phyloP scores from a whole-genome alignment of 2,329 filamentous ascomycete genomes.

The Diaporthe ilicicola region DNA sequence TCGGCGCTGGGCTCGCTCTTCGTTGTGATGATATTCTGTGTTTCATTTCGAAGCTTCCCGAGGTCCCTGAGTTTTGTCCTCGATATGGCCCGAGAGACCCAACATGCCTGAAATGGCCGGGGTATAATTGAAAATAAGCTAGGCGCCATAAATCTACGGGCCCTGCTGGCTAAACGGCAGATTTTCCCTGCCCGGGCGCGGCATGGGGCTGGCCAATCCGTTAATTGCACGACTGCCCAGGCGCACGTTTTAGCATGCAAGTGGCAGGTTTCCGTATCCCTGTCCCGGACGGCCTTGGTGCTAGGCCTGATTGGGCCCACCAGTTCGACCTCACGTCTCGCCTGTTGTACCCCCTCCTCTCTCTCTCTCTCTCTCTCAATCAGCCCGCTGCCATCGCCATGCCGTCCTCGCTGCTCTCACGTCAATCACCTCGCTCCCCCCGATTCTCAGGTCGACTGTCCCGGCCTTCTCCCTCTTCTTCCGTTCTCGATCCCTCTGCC shows the following conservation, averaged over 20 bases:
- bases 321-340: constrained; percentile 25
- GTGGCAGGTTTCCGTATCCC: not conserved
- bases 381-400: constrained; percentile 17
- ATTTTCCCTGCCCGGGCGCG: not conserved
- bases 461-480: constrained; percentile 34
- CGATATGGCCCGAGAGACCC: constrained; percentile 15
- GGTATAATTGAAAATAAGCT: constrained; percentile 1
- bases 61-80: constrained; percentile 15
- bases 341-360: constrained; percentile 22
- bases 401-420: constrained; percentile 22
- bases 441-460: constrained; percentile 22
- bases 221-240: not conserved
- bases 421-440: constrained; percentile 29
- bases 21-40: not conserved
- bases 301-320: constrained; percentile 6
- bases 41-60: constrained; percentile 11
- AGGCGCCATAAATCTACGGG: not conserved
- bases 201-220: not conserved
- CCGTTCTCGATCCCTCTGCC: constrained; percentile 13
- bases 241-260: not conserved
- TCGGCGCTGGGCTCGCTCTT: too few species aligned
- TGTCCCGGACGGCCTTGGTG: not conserved
- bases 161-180: constrained; percentile 1
- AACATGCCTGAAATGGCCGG: not conserved
- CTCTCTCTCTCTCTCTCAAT: not conserved